Percentiles rank a stretch among this genome's conserved stretches.
phyloP scores from a whole-genome alignment of 208 protist genomes.

The Leishmania lainsoni region DNA sequence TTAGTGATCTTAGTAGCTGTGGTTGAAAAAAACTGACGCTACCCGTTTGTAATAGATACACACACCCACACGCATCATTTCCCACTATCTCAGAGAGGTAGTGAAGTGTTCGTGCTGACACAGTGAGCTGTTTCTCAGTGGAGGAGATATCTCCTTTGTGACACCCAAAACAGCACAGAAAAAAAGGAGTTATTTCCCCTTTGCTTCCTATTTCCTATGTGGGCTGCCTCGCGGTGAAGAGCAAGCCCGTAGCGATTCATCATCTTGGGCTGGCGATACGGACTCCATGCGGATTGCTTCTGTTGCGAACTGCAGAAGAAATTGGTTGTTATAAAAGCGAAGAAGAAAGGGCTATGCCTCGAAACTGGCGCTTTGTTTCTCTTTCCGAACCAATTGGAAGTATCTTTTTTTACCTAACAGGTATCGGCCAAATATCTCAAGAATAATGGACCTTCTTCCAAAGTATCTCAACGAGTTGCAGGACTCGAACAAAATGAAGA shows the following conservation, averaged over 20 bases:
- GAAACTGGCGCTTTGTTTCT: background rate
- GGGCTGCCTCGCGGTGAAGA: background rate
- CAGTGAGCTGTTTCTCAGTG: background rate
- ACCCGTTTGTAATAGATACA: background rate
- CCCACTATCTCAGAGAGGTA: background rate
- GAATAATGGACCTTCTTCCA: constrained; percentile 69
- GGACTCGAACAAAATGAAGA: constrained; percentile 68
- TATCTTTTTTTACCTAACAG: background rate
- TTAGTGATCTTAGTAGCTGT: background rate
- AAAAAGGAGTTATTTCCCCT: background rate
- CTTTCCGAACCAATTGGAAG: background rate
- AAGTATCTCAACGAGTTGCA: constrained; percentile 79
- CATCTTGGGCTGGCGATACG: background rate
- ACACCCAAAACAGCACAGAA: background rate
- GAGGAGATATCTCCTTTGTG: background rate
- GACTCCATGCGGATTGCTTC: background rate
- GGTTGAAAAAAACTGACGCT: background rate
- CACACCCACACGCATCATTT: constrained; percentile 1
- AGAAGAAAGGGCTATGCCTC: background rate
- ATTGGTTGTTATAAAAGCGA: background rate
- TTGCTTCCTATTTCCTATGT: background rate
- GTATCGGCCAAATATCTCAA: background rate
- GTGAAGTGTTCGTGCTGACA: background rate
- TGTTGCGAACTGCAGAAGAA: background rate
- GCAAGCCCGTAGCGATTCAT: background rate